Evolutionary conservation across 1,284 basidiomycete genomes (phyloP).

Genomic region (Pseudozyma flocculosa): DNA sequence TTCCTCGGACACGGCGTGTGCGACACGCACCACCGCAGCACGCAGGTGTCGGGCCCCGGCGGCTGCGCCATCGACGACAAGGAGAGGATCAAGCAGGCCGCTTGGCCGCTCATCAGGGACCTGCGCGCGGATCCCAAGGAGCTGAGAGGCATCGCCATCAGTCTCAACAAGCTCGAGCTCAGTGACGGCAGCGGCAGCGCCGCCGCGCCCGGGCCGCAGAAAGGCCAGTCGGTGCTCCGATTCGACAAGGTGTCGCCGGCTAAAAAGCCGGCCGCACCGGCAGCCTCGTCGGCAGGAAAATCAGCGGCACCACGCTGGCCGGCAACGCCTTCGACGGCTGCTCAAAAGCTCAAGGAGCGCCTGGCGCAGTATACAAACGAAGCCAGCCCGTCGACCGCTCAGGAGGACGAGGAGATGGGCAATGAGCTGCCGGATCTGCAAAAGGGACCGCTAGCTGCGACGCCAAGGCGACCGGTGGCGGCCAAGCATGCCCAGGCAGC

Average conservation of each 20-base stretch:
- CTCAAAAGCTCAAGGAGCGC: background rate
- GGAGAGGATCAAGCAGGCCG: conserved; percentile 72
- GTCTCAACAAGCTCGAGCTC: conserved; percentile 77
- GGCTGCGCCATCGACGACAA: conserved; percentile 70
- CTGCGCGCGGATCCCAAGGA: conserved; percentile 80
- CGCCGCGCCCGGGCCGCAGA: conserved; percentile 16
- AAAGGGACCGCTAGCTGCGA: conserved; percentile 23
- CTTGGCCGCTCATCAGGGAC: conserved; percentile 72
- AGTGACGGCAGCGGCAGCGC: conserved; percentile 18
- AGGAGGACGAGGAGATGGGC: conserved; percentile 18
- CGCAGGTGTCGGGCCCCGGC: conserved; percentile 61
- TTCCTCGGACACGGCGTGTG: conserved; percentile 91
- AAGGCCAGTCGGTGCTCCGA: conserved; percentile 19
- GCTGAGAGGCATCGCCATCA: conserved; percentile 87
- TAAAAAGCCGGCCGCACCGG: background rate
- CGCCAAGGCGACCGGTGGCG: conserved; percentile 7
- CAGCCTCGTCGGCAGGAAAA: no score
- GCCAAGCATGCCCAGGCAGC: background rate
- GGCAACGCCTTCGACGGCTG: background rate
- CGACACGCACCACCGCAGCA: conserved; percentile 76
- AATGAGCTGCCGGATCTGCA: conserved; percentile 13
- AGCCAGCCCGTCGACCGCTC: no score
- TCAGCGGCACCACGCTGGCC: background rate
- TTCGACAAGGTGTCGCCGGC: conserved; percentile 8
- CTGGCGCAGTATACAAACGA: background rate